phyloP scores from a whole-genome alignment of 176 grass and related monocot species.

The Aechmea fasciata region DNA sequence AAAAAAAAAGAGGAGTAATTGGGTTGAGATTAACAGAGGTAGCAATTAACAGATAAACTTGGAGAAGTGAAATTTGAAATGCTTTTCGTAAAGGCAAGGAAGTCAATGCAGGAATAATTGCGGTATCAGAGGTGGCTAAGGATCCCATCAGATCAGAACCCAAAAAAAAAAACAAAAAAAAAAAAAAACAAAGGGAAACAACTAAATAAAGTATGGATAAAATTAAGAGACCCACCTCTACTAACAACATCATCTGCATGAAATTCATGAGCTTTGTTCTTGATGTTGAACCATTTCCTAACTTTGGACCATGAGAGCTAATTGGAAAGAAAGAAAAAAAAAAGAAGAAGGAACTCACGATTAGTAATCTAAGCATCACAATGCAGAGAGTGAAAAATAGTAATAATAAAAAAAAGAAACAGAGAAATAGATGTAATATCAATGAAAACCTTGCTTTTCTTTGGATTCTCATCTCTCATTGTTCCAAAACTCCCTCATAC shows the following conservation, averaged over 20 bases:
- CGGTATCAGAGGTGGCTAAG: background rate
- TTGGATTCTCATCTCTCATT: constrained; percentile 80
- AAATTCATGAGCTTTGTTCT: constrained; percentile 91
- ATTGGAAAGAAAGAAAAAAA: background rate
- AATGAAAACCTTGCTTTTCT: constrained; percentile 75
- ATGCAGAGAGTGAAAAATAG: background rate
- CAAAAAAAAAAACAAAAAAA: background rate
- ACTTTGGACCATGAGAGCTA: constrained; percentile 94
- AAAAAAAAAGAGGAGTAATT: too few species aligned
- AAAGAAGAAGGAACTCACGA: too few species aligned
- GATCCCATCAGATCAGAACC: background rate
- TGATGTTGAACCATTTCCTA: constrained; percentile 96
- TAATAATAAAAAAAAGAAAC: background rate
- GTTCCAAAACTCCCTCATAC: constrained; percentile 55
- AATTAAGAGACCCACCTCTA: constrained; percentile 34
- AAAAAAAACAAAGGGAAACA: background rate
- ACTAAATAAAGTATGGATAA: background rate
- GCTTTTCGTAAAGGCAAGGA: too few species aligned
- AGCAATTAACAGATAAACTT: background rate
- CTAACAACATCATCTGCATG: constrained; percentile 68
- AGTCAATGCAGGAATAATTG: too few species aligned
- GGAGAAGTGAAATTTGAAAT: background rate
- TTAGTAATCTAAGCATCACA: background rate
- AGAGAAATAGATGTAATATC: background rate
- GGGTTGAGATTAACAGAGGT: too few species aligned